Evolutionary conservation across 345 rosid species (phyloP).

Genomic region (Bruguiera gymnorhiza): DNA sequence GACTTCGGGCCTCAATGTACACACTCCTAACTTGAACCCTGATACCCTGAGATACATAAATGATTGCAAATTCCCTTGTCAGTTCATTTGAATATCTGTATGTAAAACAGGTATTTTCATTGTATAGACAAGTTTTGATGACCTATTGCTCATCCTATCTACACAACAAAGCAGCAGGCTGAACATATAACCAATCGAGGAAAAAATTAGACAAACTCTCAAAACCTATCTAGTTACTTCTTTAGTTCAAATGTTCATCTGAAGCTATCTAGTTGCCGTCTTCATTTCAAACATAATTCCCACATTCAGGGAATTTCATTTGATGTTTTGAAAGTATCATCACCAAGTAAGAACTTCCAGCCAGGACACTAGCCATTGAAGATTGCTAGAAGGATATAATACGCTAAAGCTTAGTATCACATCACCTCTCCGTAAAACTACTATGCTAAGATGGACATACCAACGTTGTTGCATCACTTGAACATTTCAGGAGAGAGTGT

Average conservation of each 20-base stretch:
- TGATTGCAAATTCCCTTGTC: neutral
- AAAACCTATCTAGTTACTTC: too few relatives aligned
- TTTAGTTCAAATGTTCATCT: neutral
- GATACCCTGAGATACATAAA: constrained; percentile 50
- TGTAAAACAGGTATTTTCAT: neutral
- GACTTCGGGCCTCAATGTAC: constrained; percentile 62
- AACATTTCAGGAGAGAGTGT: constrained; percentile 54
- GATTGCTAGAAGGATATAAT: neutral
- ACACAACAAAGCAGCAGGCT: neutral
- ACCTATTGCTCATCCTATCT: neutral
- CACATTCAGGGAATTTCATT: neutral
- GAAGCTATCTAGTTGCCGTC: neutral
- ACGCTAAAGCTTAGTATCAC: neutral
- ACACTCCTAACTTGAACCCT: constrained; percentile 71
- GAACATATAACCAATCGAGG: neutral
- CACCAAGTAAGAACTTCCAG: neutral
- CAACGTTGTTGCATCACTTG: constrained; percentile 72
- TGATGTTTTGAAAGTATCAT: neutral
- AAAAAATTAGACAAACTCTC: neutral
- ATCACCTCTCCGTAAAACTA: neutral
- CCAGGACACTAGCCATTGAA: neutral
- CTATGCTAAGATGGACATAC: constrained; percentile 32
- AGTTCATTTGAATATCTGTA: neutral
- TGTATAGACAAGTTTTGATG: neutral
- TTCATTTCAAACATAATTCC: neutral